Percentiles rank a stretch among this genome's conserved stretches.
phyloP scores from a whole-genome alignment of 371 early-diverging fungal genomes.

The Dinochytrium kinnereticum region DNA sequence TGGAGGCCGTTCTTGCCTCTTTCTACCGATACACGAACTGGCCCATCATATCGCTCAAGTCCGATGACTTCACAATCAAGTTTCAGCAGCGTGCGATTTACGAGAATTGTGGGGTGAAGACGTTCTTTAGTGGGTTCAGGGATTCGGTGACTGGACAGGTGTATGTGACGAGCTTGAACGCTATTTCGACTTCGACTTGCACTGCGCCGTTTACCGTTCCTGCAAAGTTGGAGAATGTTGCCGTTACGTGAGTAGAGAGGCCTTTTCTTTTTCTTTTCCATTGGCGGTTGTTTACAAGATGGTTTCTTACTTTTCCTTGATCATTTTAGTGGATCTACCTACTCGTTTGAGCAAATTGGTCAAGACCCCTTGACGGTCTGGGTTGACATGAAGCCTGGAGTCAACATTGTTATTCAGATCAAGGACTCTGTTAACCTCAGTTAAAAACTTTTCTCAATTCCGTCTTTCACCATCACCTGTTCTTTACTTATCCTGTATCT shows the following conservation, averaged over 20 bases:
- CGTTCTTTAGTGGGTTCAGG: not conserved
- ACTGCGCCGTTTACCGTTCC: slow-evolving; percentile 25
- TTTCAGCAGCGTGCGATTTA: slow-evolving; percentile 18
- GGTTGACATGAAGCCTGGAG: slow-evolving; percentile 11
- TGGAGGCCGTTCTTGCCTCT: slow-evolving; percentile 14
- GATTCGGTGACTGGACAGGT: not conserved
- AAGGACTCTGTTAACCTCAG: not conserved
- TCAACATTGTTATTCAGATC: not conserved
- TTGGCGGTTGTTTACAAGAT: not conserved
- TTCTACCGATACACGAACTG: slow-evolving; percentile 20
- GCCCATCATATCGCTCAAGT: slow-evolving; percentile 29
- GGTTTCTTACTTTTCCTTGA: not conserved
- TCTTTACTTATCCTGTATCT: not conserved
- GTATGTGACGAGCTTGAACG: not conserved
- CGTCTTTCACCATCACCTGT: not conserved
- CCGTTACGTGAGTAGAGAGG: slow-evolving; percentile 6
- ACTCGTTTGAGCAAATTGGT: slow-evolving; percentile 21
- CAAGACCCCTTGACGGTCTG: slow-evolving; percentile 29
- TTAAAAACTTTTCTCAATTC: not conserved
- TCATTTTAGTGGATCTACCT: not conserved
- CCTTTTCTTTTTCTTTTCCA: not conserved
- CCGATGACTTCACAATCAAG: slow-evolving; percentile 17
- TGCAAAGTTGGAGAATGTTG: not conserved
- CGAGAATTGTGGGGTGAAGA: slow-evolving; percentile 25
- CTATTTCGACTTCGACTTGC: slow-evolving; percentile 6